Percentiles rank a stretch among this genome's conserved stretches.
Conservation (phyloP, 331 rosid genomes). For the Malus hybrid region DNA sequence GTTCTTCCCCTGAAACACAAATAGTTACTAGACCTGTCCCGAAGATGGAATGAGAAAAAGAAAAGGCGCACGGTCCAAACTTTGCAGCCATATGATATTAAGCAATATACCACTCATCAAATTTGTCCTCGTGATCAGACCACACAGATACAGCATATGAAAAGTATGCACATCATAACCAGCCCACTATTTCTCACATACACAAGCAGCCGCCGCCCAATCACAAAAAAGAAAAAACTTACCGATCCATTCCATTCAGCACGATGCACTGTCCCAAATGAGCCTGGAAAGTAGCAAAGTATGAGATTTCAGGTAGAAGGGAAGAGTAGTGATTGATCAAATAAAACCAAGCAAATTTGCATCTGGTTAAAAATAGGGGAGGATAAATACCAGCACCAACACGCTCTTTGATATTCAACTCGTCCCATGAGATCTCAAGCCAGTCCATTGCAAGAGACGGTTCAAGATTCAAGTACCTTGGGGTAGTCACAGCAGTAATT, state of each 20-base stretch:
- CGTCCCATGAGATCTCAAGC: conserved; percentile 99
- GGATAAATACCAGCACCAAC: conserved; percentile 83
- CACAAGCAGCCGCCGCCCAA: not conserved
- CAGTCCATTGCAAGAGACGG: conserved; percentile 99
- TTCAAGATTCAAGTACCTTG: conserved; percentile 67
- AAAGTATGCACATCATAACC: not conserved
- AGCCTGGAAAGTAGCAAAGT: conserved; percentile 42
- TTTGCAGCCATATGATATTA: not conserved
- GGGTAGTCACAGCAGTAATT: conserved; percentile 36
- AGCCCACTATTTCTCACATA: not conserved
- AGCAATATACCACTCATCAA: not conserved
- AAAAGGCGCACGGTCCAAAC: not conserved
- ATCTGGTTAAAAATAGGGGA: not conserved
- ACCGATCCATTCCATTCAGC: conserved; percentile 99
- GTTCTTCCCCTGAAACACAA: not conserved
- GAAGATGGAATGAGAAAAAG: not conserved
- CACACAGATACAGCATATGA: not conserved
- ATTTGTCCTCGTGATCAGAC: not conserved
- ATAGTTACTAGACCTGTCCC: not conserved
- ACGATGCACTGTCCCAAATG: conserved; percentile 94
- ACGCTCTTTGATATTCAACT: conserved; percentile 72
- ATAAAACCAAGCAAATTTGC: not conserved
- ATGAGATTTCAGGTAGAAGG: not conserved
- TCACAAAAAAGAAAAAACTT: conserved; percentile 21
- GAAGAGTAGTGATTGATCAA: not conserved